Percentiles rank a stretch among this genome's conserved stretches.
Evolutionary conservation across 2,329 filamentous ascomycete genomes (phyloP).

Genomic region (Aspergillus luchuensis): DNA sequence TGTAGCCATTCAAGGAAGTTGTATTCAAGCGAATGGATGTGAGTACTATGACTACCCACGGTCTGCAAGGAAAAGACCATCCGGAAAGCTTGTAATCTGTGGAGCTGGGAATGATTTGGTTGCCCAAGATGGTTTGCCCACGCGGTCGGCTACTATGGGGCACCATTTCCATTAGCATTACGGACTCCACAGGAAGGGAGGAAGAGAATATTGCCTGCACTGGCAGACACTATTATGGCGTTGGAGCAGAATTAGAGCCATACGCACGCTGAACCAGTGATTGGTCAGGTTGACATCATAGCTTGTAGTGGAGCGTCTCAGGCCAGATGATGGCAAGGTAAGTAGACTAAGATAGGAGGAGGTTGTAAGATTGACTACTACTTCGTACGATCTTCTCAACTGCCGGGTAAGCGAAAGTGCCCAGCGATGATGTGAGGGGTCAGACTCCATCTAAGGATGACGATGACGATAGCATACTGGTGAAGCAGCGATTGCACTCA

Average conservation of each 20-base stretch:
- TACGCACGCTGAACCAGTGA: background rate
- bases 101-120: background rate
- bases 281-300: background rate
- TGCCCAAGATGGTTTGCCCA: background rate
- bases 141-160: background rate
- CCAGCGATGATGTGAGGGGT: background rate
- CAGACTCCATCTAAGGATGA: too few relatives aligned
- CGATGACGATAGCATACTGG: too few relatives aligned
- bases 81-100: background rate
- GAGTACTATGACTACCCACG: background rate
- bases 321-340: background rate
- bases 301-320: background rate
- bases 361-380: background rate
- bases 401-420: background rate
- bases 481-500: background rate
- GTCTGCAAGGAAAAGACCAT: background rate
- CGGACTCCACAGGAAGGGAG: background rate
- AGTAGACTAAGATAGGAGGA: background rate
- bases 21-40: background rate
- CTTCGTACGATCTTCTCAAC: background rate
- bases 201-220: background rate
- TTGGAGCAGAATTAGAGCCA: background rate
- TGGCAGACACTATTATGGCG: background rate
- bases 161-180: background rate
- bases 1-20: background rate